These are phyloP conservation scores for Daldinia childiae DNA, from an alignment of 495 filamentous ascomycete genomes.

Conservation along the genomic window DNA sequence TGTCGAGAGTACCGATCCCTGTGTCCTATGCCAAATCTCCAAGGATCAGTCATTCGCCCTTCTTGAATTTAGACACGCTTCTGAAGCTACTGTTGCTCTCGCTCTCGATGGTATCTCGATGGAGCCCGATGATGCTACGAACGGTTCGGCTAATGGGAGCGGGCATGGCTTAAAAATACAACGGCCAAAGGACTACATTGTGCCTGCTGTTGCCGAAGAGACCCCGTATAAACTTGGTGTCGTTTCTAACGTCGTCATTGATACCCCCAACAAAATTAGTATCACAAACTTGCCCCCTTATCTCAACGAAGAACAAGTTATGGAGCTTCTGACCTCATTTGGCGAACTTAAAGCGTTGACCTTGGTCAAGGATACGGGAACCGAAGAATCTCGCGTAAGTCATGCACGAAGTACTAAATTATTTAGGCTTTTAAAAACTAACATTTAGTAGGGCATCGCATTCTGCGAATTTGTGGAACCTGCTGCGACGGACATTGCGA, in stretches of 20 bases:
- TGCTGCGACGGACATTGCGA: constrained; percentile 79
- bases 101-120: constrained; percentile 90
- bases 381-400: constrained; percentile 88
- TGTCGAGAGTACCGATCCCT: constrained; percentile 82
- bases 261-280: constrained; percentile 94
- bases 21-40: constrained; percentile 84
- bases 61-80: constrained; percentile 86
- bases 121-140: constrained; percentile 71
- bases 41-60: constrained; percentile 81
- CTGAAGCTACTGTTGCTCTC: constrained; percentile 89
- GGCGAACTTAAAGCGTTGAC: constrained; percentile 94
- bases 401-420: not conserved
- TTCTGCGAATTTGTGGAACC: constrained; percentile 95
- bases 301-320: constrained; percentile 89
- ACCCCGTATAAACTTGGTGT: constrained; percentile 78
- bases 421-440: constrained; percentile 16
- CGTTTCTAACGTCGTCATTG: constrained; percentile 81
- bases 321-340: constrained; percentile 87
- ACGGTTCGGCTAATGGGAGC: constrained; percentile 65
- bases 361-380: constrained; percentile 84
- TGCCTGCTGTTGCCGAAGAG: constrained; percentile 81
- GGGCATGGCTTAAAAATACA: constrained; percentile 78
- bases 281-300: constrained; percentile 87
- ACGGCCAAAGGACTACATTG: constrained; percentile 97
- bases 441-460: constrained; percentile 78